Evolutionary conservation across 352 stramenopile genomes (phyloP).

Genomic region (Achlya hypogyna): DNA sequence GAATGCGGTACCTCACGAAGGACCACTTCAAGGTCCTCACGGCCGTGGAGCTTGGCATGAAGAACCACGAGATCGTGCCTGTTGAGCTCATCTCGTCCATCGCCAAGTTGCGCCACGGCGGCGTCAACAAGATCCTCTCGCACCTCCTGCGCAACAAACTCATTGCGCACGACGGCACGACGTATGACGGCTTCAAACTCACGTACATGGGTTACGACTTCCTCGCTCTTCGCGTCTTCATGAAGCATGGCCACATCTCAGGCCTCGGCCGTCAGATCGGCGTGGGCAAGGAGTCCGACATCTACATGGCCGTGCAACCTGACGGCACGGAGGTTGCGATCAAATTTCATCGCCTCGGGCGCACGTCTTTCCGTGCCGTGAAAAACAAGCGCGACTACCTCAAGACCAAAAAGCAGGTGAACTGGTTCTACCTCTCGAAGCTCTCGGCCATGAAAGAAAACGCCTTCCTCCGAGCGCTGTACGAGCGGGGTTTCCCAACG

Average conservation of each 20-base stretch:
- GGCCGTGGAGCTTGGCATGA: constrained; percentile 98
- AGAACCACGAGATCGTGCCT: constrained; percentile 97
- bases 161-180: constrained; percentile 94
- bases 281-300: constrained; percentile 99
- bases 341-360: constrained; percentile 99
- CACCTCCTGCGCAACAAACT: constrained; percentile 97
- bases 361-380: constrained; percentile 96
- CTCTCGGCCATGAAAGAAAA: constrained; percentile 98
- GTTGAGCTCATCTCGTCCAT: constrained; percentile 94
- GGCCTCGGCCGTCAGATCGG: constrained; percentile 92
- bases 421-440: constrained; percentile 99
- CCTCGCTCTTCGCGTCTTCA: constrained; percentile 93
- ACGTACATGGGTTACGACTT: constrained; percentile 99
- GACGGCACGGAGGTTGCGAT: constrained; percentile 96
- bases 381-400: constrained; percentile 98
- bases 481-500: constrained; percentile 95
- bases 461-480: constrained; percentile 97
- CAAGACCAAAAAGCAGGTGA: constrained; percentile 88
- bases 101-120: constrained; percentile 95
- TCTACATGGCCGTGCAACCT: constrained; percentile 92
- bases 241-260: constrained; percentile 87
- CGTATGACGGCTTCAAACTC: constrained; percentile 96
- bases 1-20: constrained; percentile 90
- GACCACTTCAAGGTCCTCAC: constrained; percentile 98
- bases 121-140: constrained; percentile 96